Conservation (phyloP, 345 rosid species). For the Rubroshorea leprosula region DNA sequence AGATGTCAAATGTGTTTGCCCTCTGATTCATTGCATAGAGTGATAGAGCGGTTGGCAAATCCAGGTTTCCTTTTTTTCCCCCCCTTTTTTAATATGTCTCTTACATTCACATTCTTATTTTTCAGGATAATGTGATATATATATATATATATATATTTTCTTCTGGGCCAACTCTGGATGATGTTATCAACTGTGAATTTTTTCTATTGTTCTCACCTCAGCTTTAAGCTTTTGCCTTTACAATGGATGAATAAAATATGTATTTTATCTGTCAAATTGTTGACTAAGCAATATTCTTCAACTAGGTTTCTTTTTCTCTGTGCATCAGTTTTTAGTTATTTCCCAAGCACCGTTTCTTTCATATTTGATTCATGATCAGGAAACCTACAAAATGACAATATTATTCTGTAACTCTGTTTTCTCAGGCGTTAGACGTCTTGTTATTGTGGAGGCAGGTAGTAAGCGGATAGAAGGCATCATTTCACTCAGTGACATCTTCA, state of each 20-base stretch:
- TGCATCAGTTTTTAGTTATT: not conserved
- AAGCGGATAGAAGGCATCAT: constrained; percentile 75
- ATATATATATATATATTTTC: too few species aligned
- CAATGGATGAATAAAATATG: too few species aligned
- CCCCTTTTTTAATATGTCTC: not conserved
- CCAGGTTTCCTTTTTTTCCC: constrained; percentile 38
- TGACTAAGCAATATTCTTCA: too few species aligned
- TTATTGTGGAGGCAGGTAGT: constrained; percentile 77
- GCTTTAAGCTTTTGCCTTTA: too few species aligned
- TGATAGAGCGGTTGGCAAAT: constrained; percentile 62
- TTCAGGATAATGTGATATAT: not conserved
- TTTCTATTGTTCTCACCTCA: too few species aligned
- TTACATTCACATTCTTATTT: not conserved
- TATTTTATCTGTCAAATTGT: too few species aligned
- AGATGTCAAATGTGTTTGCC: constrained; percentile 78
- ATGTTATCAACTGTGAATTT: too few species aligned
- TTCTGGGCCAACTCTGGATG: too few species aligned
- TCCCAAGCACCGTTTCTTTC: not conserved
- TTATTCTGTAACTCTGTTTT: not conserved
- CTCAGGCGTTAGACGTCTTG: constrained; percentile 65
- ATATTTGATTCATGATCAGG: not conserved
- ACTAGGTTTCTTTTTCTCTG: too few species aligned
- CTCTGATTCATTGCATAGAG: constrained; percentile 61
- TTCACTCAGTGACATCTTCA: constrained; percentile 55
- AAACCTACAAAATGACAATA: not conserved